Conservation (phyloP, 2,329 filamentous ascomycete genomes). For the Penicillium sp. region DNA sequence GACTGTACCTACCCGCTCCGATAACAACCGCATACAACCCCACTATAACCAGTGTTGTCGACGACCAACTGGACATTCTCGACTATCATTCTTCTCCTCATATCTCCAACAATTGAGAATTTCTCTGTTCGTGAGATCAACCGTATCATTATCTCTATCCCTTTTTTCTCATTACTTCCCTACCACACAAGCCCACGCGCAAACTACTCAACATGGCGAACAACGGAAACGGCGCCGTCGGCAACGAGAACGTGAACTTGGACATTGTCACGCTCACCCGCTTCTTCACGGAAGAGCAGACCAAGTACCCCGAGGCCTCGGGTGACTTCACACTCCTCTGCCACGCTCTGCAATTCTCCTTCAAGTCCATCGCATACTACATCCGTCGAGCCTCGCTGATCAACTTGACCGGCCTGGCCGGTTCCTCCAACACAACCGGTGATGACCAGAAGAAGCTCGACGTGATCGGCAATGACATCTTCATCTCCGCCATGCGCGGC, state of each 20-base stretch:
- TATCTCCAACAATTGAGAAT: background rate
- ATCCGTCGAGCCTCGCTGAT: constrained; percentile 93
- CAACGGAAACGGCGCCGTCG: constrained; percentile 45
- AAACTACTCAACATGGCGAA: constrained; percentile 28
- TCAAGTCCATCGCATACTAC: constrained; percentile 99
- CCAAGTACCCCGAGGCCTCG: constrained; percentile 86
- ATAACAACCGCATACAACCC: constrained; percentile 3
- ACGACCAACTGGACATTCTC: background rate
- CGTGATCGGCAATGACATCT: constrained; percentile 97
- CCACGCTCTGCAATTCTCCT: constrained; percentile 97
- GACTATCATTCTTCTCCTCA: background rate
- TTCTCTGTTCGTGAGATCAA: background rate
- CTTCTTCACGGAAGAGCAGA: constrained; percentile 93
- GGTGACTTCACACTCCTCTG: constrained; percentile 99
- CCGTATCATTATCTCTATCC: constrained; percentile 6
- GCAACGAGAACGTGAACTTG: constrained; percentile 79
- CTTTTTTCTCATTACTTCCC: no score
- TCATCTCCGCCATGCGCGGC: constrained; percentile 89
- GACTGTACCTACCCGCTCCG: background rate
- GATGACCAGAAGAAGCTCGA: constrained; percentile 99
- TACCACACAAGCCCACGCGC: no score
- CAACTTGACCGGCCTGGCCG: constrained; percentile 90
- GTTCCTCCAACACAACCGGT: constrained; percentile 88
- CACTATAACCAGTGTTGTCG: background rate
- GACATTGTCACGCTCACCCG: constrained; percentile 93